Conservation (phyloP, 2,329 filamentous ascomycete genomes). For the Nigrograna mackinnonii region DNA sequence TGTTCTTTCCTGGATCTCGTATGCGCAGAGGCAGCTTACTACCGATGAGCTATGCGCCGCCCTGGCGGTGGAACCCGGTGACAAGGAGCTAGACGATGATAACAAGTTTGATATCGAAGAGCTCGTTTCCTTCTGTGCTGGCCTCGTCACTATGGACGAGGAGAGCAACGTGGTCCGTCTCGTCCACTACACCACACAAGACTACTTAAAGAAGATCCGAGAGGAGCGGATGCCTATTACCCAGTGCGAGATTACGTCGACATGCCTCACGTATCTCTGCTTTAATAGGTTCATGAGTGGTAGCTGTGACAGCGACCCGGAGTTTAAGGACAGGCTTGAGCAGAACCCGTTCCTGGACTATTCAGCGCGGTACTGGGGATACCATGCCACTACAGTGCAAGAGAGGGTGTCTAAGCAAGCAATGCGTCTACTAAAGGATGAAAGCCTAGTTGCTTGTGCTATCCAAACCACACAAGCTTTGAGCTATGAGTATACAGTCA, state of each 20-base stretch:
- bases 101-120: conserved; percentile 7
- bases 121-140: conserved; percentile 16
- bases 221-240: background rate
- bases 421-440: too few species aligned
- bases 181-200: conserved; percentile 22
- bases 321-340: too few species aligned
- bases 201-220: conserved; percentile 14
- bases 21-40: conserved; percentile 6
- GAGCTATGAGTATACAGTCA: too few species aligned
- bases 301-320: too few species aligned
- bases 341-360: too few species aligned
- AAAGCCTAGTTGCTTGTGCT: too few species aligned
- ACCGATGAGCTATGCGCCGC: conserved; percentile 5
- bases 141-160: conserved; percentile 28
- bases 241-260: background rate
- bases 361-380: too few species aligned
- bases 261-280: background rate
- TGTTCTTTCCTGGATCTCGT: conserved; percentile 8
- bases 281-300: too few species aligned
- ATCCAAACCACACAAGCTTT: too few species aligned
- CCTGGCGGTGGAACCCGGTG: conserved; percentile 4
- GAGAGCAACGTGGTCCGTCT: conserved; percentile 22
- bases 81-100: conserved; percentile 4
- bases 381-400: background rate
- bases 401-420: too few species aligned